phyloP scores from a whole-genome alignment of 2,329 filamentous ascomycete species.

The Pseudogymnoascus sp. region DNA sequence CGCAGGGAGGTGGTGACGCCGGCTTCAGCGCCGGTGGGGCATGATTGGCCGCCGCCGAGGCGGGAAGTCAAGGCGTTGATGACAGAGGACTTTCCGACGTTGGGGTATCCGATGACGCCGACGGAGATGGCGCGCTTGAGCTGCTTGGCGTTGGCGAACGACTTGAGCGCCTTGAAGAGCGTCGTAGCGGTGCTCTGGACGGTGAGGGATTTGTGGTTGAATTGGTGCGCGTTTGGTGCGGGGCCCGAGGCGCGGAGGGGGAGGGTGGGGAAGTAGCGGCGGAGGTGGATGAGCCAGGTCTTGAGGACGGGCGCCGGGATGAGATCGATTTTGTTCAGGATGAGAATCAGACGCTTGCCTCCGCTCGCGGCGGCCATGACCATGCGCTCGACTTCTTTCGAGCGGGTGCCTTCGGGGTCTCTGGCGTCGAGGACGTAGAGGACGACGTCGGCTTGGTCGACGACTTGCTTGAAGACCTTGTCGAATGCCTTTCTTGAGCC shows the following conservation, averaged over 20 bases:
- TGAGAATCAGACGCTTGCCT: slow-evolving; percentile 80
- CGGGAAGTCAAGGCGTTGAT: slow-evolving; percentile 86
- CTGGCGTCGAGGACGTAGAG: slow-evolving; percentile 90
- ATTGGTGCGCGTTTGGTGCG: slow-evolving; percentile 78
- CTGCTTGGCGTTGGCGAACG: slow-evolving; percentile 74
- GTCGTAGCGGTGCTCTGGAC: slow-evolving; percentile 78
- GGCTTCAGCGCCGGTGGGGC: slow-evolving; percentile 83
- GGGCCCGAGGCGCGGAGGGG: slow-evolving; percentile 78
- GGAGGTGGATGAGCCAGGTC: slow-evolving; percentile 76
- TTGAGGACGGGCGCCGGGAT: slow-evolving; percentile 75
- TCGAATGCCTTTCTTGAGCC: slow-evolving; percentile 81
- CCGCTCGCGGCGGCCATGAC: slow-evolving; percentile 82
- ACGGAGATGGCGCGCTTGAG: slow-evolving; percentile 86
- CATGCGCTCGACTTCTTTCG: slow-evolving; percentile 81
- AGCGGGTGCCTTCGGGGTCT: slow-evolving; percentile 84
- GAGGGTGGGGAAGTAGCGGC: slow-evolving; percentile 84
- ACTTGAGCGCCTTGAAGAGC: slow-evolving; percentile 83
- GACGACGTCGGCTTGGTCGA: slow-evolving; percentile 81
- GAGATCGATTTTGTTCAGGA: slow-evolving; percentile 94
- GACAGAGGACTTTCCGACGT: slow-evolving; percentile 92
- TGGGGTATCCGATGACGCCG: slow-evolving; percentile 90
- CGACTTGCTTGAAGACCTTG: slow-evolving; percentile 91
- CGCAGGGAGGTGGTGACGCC: slow-evolving; percentile 85
- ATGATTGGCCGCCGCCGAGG: slow-evolving; percentile 64
- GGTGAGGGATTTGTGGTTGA: slow-evolving; percentile 85